Conservation (phyloP, 495 filamentous ascomycete genomes). For the Xylaria bambusicola region DNA sequence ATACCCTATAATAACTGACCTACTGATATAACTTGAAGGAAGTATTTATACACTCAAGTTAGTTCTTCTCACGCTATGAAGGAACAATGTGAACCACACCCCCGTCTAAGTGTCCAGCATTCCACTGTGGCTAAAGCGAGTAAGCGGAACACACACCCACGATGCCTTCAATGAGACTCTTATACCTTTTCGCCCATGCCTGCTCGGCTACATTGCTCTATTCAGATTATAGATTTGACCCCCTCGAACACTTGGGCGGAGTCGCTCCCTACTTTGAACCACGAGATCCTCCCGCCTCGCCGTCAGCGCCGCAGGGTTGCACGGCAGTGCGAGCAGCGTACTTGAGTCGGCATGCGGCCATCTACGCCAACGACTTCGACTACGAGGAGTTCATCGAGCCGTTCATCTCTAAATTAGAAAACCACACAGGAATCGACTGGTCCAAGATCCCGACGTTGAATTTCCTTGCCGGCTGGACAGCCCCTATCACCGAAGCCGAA, state of each 20-base stretch:
- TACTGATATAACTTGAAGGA: no score
- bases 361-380: constrained; percentile 53
- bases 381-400: constrained; percentile 50
- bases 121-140: neutral
- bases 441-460: constrained; percentile 37
- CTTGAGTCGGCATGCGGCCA: constrained; percentile 50
- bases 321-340: constrained; percentile 43
- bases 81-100: no score
- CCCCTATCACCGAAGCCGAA: constrained; percentile 46
- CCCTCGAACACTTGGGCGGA: constrained; percentile 50
- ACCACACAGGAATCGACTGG: constrained; percentile 41
- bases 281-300: constrained; percentile 43
- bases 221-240: constrained; percentile 45
- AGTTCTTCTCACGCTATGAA: no score
- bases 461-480: constrained; percentile 44
- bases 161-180: neutral
- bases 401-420: constrained; percentile 46
- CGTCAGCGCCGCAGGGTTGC: constrained; percentile 43
- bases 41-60: no score
- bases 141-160: neutral
- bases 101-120: no score
- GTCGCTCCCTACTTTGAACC: constrained; percentile 53
- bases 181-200: constrained; percentile 4
- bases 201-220: constrained; percentile 32
- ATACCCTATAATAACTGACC: no score